A percentile compares a stretch with the other conserved stretches of the same genome.
phyloP scores from a whole-genome alignment of 305 asterid genomes.

The Solanum hybrid region DNA sequence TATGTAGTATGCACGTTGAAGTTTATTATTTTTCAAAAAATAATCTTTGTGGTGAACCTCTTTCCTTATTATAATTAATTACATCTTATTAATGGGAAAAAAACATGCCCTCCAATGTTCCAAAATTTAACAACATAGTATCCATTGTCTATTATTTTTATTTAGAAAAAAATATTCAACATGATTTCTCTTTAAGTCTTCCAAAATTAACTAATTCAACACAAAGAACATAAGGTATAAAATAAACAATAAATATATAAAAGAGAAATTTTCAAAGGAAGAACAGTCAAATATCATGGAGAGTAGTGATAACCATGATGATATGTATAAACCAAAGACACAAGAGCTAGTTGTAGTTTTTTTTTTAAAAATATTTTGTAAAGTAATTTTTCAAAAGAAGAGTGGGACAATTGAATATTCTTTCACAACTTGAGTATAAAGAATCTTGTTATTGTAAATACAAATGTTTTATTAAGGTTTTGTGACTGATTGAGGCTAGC shows the following conservation, averaged over 20 bases:
- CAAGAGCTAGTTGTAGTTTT: not conserved
- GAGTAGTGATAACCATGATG: not conserved
- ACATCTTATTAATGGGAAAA: not conserved
- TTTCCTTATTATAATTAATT: not conserved
- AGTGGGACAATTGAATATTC: not conserved
- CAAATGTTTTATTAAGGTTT: not conserved
- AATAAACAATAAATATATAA: not conserved
- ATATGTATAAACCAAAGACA: not conserved
- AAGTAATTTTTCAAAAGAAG: not conserved
- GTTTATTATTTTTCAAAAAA: not conserved
- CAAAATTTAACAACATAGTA: not conserved
- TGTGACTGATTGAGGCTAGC: too few species aligned
- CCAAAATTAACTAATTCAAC: not conserved
- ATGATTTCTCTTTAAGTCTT: not conserved
- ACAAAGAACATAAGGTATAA: not conserved
- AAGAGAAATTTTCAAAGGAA: not conserved
- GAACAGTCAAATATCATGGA: not conserved
- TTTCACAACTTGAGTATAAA: not conserved
- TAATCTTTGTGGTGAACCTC: not conserved
- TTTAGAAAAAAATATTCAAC: not conserved
- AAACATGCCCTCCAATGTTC: not conserved
- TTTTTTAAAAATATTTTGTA: not conserved
- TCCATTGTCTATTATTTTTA: not conserved
- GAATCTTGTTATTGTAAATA: not conserved
- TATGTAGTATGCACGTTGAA: not conserved